phyloP scores from a whole-genome alignment of 257 asterid genomes.

The Orobanche coerulescens region DNA sequence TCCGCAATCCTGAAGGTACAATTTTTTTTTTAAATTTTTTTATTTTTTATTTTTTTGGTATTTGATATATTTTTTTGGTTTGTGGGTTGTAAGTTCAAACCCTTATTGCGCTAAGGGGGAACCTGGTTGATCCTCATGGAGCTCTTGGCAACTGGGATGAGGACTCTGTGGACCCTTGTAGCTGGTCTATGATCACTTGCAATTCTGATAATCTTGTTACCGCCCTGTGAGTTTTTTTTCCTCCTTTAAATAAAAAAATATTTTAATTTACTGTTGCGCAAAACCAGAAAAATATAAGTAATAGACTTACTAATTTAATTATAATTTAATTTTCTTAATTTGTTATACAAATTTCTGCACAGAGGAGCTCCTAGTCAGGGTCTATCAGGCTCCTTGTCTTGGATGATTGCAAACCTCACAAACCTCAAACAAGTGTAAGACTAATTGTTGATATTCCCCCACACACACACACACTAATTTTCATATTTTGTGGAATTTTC shows the following conservation, averaged over 20 bases:
- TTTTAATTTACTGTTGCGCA: neutral
- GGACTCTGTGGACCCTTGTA: conserved; percentile 88
- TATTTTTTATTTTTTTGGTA: neutral
- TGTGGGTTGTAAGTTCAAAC: conserved; percentile 56
- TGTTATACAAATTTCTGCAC: conserved; percentile 16
- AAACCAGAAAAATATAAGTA: neutral
- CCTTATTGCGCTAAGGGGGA: conserved; percentile 46
- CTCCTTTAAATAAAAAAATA: neutral
- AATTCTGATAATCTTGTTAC: conserved; percentile 63
- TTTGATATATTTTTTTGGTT: neutral
- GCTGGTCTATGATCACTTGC: conserved; percentile 97
- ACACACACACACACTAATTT: neutral
- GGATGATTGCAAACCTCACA: conserved; percentile 74
- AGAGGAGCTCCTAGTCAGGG: conserved; percentile 98
- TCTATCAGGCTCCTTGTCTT: conserved; percentile 72
- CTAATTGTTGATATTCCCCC: neutral
- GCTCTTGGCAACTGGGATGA: conserved; percentile 89
- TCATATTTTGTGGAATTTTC: neutral
- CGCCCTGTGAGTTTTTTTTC: conserved; percentile 22
- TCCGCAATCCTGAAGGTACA: conserved; percentile 81
- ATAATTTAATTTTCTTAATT: conserved; percentile 14
- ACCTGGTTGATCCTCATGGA: conserved; percentile 72
- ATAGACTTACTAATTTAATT: neutral
- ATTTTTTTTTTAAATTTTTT: neutral
- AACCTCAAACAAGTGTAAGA: conserved; percentile 94